A percentile compares a stretch with the other conserved stretches of the same genome.
Evolutionary conservation across 805 yeast species (phyloP).

Genomic region (Starmerella sirachaensis): DNA sequence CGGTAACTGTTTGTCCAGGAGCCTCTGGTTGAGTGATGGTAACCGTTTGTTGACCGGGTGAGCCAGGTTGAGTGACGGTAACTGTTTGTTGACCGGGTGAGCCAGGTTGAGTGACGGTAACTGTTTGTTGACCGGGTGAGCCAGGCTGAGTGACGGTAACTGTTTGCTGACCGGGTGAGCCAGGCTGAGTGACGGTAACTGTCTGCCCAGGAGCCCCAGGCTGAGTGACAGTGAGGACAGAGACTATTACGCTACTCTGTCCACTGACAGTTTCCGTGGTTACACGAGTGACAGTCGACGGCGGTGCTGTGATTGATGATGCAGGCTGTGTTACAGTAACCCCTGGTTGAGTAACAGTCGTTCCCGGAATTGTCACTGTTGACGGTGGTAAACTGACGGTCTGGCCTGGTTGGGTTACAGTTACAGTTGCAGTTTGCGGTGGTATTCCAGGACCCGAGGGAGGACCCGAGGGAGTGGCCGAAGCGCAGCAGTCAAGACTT

Average conservation of each 20-base stretch:
- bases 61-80: constrained; percentile 20
- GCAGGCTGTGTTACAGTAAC: constrained; percentile 22
- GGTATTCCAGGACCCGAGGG: too few relatives aligned
- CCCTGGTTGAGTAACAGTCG: constrained; percentile 19
- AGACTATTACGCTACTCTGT: constrained; percentile 1
- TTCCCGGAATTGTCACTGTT: constrained; percentile 19
- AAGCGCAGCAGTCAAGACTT: constrained; percentile 18
- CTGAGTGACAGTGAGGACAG: constrained; percentile 3
- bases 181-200: constrained; percentile 10
- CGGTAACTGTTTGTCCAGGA: constrained; percentile 9
- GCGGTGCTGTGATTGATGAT: constrained; percentile 17
- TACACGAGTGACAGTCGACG: constrained; percentile 9
- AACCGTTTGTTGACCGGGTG: constrained; percentile 5
- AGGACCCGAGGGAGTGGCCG: neutral
- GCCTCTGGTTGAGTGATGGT: constrained; percentile 18
- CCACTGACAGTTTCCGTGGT: constrained; percentile 4
- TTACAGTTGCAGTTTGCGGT: neutral
- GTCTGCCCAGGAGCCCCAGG: neutral
- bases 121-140: constrained; percentile 14
- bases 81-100: constrained; percentile 9
- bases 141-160: constrained; percentile 16
- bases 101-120: constrained; percentile 14
- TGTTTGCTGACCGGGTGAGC: neutral
- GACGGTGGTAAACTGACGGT: constrained; percentile 2
- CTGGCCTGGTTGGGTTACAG: constrained; percentile 7